Conservation (phyloP, 345 rosid genomes). For the Physaria fendleri region DNA sequence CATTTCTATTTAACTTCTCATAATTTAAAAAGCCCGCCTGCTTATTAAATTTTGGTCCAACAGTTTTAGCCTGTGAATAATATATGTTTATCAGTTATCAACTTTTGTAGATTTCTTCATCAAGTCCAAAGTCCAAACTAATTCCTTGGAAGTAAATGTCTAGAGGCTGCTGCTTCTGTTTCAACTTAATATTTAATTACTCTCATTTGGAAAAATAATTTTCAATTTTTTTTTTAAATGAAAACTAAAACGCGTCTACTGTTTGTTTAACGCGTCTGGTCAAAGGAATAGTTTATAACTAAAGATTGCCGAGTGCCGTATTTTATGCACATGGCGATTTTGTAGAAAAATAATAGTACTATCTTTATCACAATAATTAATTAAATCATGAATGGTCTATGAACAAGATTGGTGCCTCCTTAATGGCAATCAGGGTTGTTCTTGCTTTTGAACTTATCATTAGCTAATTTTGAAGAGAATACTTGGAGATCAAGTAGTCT, state of each 20-base stretch:
- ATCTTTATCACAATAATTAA: neutral
- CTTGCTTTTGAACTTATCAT: no score
- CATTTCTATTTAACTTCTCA: no score
- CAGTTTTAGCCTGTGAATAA: neutral
- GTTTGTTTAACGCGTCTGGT: slow-evolving; percentile 8
- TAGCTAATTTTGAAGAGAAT: no score
- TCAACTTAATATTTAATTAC: neutral
- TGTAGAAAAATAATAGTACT: neutral
- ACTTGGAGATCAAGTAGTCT: no score
- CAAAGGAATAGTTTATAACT: slow-evolving; percentile 13
- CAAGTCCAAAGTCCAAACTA: slow-evolving; percentile 4
- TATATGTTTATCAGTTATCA: slow-evolving; percentile 7
- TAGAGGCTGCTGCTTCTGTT: slow-evolving; percentile 25
- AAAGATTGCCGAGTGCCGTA: neutral
- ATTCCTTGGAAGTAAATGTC: neutral
- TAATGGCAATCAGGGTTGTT: no score
- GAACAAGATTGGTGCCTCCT: neutral
- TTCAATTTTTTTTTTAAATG: neutral
- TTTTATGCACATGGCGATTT: slow-evolving; percentile 16
- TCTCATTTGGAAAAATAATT: neutral
- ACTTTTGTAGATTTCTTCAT: slow-evolving; percentile 10
- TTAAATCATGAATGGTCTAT: neutral
- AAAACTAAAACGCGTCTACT: slow-evolving; percentile 10
- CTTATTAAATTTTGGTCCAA: no score
- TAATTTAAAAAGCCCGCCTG: no score